Evolutionary conservation across 768 basidiomycete species (phyloP).

Genomic region (button mushroom (Agaricus bisporus)): DNA sequence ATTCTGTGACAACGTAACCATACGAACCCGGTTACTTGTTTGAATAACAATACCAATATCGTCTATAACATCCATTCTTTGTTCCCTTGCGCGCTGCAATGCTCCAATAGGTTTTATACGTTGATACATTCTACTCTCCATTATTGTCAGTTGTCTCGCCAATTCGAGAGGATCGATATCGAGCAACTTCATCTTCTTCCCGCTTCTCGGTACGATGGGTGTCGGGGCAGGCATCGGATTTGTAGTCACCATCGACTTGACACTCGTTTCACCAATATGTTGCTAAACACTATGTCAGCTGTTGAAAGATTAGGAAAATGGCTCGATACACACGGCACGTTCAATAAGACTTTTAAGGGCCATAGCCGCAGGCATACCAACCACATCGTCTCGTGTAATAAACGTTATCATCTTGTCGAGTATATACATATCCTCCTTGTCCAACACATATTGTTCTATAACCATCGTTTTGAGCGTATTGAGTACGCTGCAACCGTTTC

Average conservation of each 20-base stretch:
- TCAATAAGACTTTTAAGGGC: constrained; percentile 71
- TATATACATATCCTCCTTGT: constrained; percentile 80
- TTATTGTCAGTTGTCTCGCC: constrained; percentile 87
- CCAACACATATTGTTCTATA: constrained; percentile 74
- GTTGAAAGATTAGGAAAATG: constrained; percentile 1
- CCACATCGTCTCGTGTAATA: constrained; percentile 56
- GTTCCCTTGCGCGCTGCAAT: constrained; percentile 75
- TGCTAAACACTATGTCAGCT: constrained; percentile 1
- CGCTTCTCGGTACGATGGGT: constrained; percentile 66
- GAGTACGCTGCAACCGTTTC: constrained; percentile 52
- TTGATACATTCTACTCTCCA: constrained; percentile 84
- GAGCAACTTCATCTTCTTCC: constrained; percentile 69
- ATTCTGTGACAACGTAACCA: too few species aligned
- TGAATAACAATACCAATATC: constrained; percentile 87
- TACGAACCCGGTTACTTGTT: constrained; percentile 74
- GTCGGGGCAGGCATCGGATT: constrained; percentile 60
- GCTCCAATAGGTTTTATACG: constrained; percentile 89
- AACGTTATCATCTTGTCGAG: constrained; percentile 82
- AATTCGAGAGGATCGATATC: constrained; percentile 89
- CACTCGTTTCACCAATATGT: constrained; percentile 51
- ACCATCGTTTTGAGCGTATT: constrained; percentile 92
- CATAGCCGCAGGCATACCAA: constrained; percentile 64
- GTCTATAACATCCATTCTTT: constrained; percentile 65
- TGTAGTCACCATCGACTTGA: constrained; percentile 51
- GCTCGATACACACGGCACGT: constrained; percentile 55